Percentiles rank a stretch among this genome's conserved stretches.
phyloP scores from a whole-genome alignment of 108 stramenopile genomes.

The Nitzschia inconspicua region DNA sequence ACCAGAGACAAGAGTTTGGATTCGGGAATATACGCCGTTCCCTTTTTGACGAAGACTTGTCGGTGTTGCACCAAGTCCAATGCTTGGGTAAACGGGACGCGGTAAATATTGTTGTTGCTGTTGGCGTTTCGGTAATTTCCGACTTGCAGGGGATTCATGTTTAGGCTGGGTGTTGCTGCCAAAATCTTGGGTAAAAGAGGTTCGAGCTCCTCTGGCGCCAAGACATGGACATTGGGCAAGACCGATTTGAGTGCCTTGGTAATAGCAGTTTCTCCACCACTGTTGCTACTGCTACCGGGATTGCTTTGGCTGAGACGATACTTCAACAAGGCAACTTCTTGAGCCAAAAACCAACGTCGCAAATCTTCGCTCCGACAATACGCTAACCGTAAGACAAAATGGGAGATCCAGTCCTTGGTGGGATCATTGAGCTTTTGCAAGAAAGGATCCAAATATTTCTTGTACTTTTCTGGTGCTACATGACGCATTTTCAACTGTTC shows the following conservation, averaged over 20 bases:
- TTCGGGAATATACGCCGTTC: constrained; percentile 90
- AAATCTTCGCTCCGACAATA: constrained; percentile 91
- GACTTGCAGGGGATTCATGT: constrained; percentile 6
- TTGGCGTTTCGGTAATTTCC: background rate
- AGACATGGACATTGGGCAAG: constrained; percentile 22
- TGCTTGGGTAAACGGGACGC: constrained; percentile 92
- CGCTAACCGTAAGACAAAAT: constrained; percentile 94
- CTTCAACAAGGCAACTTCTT: constrained; percentile 81
- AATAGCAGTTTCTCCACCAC: too few species aligned
- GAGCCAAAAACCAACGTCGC: constrained; percentile 85
- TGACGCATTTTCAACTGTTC: constrained; percentile 83
- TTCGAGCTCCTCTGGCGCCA: constrained; percentile 22
- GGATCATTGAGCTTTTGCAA: constrained; percentile 31
- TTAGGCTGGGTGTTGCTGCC: constrained; percentile 16
- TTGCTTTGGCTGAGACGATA: constrained; percentile 78
- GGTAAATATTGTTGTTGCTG: constrained; percentile 44
- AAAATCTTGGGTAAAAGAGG: constrained; percentile 10
- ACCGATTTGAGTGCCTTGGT: constrained; percentile 17
- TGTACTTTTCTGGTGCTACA: constrained; percentile 24
- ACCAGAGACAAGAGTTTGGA: constrained; percentile 78
- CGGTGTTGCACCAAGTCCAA: constrained; percentile 77
- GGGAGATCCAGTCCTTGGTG: constrained; percentile 82
- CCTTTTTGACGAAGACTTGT: constrained; percentile 76
- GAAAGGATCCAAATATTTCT: constrained; percentile 21
- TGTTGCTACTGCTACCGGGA: background rate